These are phyloP conservation scores for Triticum monococcum DNA, from an alignment of 176 grass and related monocot species.

Conservation along the genomic window DNA sequence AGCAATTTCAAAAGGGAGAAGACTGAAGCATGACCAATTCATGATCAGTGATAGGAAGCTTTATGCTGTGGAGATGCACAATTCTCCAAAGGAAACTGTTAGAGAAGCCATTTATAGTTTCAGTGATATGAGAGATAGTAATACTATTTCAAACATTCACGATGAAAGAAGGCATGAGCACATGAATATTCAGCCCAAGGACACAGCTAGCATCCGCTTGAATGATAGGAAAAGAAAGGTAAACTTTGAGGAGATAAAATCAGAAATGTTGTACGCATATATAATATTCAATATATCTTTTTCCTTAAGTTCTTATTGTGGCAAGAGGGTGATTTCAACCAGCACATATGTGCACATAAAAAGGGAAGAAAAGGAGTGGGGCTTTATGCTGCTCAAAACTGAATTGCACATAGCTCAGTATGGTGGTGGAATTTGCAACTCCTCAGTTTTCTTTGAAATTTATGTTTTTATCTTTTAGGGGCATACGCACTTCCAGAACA, in stretches of 20 bases:
- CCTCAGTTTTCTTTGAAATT: background rate
- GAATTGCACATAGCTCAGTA: slow-evolving; percentile 14
- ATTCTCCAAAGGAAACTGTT: slow-evolving; percentile 33
- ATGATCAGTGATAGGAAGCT: slow-evolving; percentile 38
- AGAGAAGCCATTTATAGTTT: slow-evolving; percentile 32
- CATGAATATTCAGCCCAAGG: slow-evolving; percentile 32
- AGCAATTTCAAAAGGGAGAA: slow-evolving; percentile 42
- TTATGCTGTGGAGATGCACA: slow-evolving; percentile 18
- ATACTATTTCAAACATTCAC: slow-evolving; percentile 40
- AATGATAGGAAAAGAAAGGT: slow-evolving; percentile 78
- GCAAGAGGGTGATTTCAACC: slow-evolving; percentile 9
- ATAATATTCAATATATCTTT: slow-evolving; percentile 32
- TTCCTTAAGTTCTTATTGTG: slow-evolving; percentile 8
- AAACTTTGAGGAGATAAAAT: slow-evolving; percentile 66
- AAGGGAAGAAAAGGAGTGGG: background rate
- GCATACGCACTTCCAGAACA: background rate
- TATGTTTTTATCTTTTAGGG: background rate
- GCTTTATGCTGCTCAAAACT: slow-evolving; percentile 25
- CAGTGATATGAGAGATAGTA: slow-evolving; percentile 43
- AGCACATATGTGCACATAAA: background rate
- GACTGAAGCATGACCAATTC: slow-evolving; percentile 32
- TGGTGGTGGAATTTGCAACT: slow-evolving; percentile 1
- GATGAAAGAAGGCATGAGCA: slow-evolving; percentile 45
- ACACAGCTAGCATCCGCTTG: slow-evolving; percentile 48
- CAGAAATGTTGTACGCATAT: slow-evolving; percentile 38